Evolutionary conservation across 192 early-diverging fungal species (phyloP), one percentile per base, ranked within the genome.

Genomic region (Coemansia brasiliensis): DNA sequence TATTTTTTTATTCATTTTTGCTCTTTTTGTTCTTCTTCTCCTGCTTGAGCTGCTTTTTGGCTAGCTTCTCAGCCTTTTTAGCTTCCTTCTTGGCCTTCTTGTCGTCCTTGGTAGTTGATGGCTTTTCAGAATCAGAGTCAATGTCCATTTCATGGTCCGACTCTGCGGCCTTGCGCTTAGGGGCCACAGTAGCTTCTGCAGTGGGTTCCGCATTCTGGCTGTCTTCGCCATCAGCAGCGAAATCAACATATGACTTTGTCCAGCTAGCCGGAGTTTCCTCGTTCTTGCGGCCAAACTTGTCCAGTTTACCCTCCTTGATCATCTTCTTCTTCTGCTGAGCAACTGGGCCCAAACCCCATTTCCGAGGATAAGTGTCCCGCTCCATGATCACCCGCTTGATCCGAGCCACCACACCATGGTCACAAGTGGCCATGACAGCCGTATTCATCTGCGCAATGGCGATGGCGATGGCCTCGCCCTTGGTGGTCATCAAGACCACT

Each of bases 321-420:
- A 98, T 67, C 84, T 95, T 94, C 87, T 99, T 99, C 86, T 99
- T 99, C 79, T 93, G 88, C 69, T 86, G 83, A 17, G 96, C 96
- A 71, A 92, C 86, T 21, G 95, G 95, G 41, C 96, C 96, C 59
- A 99, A 82, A 15, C 96, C 96, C 96, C 96, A 99, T 63, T 92
- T 86, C 50, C 94, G 88, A 41, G 96, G 96, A 76, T 99, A 99
- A 5, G 96, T 98, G 80, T 99, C 96, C 45, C 96, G 90, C 80
- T 99, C 96, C 96, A 99, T 99, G 58, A 99, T 98, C 25, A 99
- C 96, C 65, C 96, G 90, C 90, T 99, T 99, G 71, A 99, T 96
- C 85, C 96, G 96, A 67, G 96, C 94, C 55, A 99, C 94, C 10
- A 97, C 94, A 43, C 94, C 94, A 67, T 96, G 94, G 63, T 96